These are phyloP conservation scores for Pontederia paniculata DNA, from an alignment of 176 grass and related monocot genomes.

Conservation along the genomic window DNA sequence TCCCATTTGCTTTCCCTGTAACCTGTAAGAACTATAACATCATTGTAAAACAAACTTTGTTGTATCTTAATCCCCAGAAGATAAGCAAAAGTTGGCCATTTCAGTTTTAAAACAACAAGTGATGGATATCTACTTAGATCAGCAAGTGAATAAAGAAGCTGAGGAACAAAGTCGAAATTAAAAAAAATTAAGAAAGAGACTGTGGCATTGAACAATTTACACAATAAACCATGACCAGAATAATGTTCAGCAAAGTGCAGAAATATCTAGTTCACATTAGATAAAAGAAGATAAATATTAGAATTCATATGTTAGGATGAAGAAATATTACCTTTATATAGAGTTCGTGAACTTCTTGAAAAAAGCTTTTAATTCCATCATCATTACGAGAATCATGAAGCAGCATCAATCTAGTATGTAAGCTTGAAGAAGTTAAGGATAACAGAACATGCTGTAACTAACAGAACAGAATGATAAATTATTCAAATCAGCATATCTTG, in stretches of 20 bases:
- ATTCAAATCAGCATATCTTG: neutral
- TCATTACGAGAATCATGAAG: constrained; percentile 68
- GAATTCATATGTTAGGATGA: neutral
- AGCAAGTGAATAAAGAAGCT: too few species aligned
- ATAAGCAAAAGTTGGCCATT: too few species aligned
- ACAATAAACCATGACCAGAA: neutral
- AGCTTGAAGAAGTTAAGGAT: constrained; percentile 25
- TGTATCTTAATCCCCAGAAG: too few species aligned
- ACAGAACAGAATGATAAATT: too few species aligned
- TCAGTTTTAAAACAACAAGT: too few species aligned
- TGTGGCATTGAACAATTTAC: too few species aligned
- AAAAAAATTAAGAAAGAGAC: neutral
- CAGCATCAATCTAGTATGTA: constrained; percentile 89
- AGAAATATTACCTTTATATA: constrained; percentile 61
- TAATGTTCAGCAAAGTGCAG: neutral
- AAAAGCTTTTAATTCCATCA: constrained; percentile 77
- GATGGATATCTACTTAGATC: too few species aligned
- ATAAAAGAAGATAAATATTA: neutral
- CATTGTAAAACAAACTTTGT: too few species aligned
- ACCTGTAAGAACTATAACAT: too few species aligned
- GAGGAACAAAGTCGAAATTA: too few species aligned
- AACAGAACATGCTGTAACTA: constrained; percentile 3
- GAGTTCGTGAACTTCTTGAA: constrained; percentile 82
- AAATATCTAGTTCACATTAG: too few species aligned
- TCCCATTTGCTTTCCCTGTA: too few species aligned